Evolutionary conservation across 345 rosid genomes (phyloP).

Genomic region (Populus davidiana): DNA sequence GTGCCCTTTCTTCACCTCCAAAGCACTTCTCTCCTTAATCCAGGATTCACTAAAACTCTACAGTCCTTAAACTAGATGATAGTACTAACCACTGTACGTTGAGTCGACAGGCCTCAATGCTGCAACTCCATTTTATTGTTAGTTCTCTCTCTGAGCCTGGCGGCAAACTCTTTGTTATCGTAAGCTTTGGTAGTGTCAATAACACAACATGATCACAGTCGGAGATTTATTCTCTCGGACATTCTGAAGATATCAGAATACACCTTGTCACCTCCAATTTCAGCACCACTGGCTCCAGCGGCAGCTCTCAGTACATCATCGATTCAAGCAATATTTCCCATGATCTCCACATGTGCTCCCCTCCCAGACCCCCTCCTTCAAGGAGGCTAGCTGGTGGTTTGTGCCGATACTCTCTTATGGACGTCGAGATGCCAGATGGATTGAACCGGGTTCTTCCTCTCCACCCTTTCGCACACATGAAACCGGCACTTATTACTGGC

Average conservation of each 20-base stretch:
- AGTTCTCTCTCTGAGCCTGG: slow-evolving; percentile 4
- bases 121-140: slow-evolving; percentile 3
- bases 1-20: not conserved
- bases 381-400: slow-evolving; percentile 48
- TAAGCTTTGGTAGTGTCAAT: not conserved
- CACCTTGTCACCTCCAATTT: slow-evolving; percentile 62
- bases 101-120: slow-evolving; percentile 7
- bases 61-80: not conserved
- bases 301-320: slow-evolving; percentile 66
- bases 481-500: slow-evolving; percentile 61
- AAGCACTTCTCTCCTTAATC: not conserved
- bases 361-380: slow-evolving; percentile 55
- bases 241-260: slow-evolving; percentile 49
- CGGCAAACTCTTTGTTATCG: not conserved
- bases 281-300: slow-evolving; percentile 51
- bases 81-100: not conserved
- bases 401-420: slow-evolving; percentile 56
- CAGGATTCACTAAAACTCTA: not conserved
- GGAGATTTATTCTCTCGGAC: slow-evolving; percentile 47
- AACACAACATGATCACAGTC: slow-evolving; percentile 21
- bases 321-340: slow-evolving; percentile 52
- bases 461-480: slow-evolving; percentile 78
- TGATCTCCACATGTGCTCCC: slow-evolving; percentile 61
- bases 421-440: slow-evolving; percentile 49
- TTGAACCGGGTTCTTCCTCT: slow-evolving; percentile 80